Percentiles rank a stretch among this genome's conserved stretches.
These are phyloP conservation scores for Albatrellus ellisii DNA, from an alignment of 768 basidiomycete species.

Conservation along the genomic window DNA sequence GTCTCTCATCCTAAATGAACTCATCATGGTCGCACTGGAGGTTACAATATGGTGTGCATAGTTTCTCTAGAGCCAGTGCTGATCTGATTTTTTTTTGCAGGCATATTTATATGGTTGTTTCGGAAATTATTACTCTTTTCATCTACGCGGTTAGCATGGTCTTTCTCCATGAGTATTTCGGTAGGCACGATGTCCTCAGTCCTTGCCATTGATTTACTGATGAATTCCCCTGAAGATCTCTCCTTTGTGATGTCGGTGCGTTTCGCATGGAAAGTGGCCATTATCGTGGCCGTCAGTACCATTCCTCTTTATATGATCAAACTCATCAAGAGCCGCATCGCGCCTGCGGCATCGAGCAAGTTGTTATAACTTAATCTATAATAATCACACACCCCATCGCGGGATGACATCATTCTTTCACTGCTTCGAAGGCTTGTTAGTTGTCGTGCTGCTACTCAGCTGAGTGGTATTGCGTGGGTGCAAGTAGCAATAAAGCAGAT, in stretches of 20 bases:
- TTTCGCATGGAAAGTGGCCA: conserved; percentile 90
- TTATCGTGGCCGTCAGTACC: conserved; percentile 91
- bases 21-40: conserved; percentile 98
- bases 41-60: conserved; percentile 86
- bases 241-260: conserved; percentile 79
- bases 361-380: too few relatives aligned
- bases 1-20: conserved; percentile 87
- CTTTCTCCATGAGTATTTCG: conserved; percentile 95
- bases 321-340: conserved; percentile 68
- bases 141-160: conserved; percentile 87
- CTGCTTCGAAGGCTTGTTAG: too few relatives aligned
- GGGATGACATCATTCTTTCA: too few relatives aligned
- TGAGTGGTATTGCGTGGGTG: too few relatives aligned
- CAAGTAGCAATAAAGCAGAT: too few relatives aligned
- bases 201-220: conserved; percentile 4
- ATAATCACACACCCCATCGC: too few relatives aligned
- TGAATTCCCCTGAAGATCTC: conserved; percentile 48
- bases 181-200: conserved; percentile 32
- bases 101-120: conserved; percentile 92
- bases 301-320: conserved; percentile 89
- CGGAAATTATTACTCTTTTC: conserved; percentile 78
- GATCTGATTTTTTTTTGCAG: conserved; percentile 23
- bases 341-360: conserved; percentile 92
- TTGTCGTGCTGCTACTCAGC: too few relatives aligned
- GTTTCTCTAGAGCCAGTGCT: neutral